Base-by-base conservation (phyloP, 768 basidiomycete species). In the Russula compacta region DNA sequence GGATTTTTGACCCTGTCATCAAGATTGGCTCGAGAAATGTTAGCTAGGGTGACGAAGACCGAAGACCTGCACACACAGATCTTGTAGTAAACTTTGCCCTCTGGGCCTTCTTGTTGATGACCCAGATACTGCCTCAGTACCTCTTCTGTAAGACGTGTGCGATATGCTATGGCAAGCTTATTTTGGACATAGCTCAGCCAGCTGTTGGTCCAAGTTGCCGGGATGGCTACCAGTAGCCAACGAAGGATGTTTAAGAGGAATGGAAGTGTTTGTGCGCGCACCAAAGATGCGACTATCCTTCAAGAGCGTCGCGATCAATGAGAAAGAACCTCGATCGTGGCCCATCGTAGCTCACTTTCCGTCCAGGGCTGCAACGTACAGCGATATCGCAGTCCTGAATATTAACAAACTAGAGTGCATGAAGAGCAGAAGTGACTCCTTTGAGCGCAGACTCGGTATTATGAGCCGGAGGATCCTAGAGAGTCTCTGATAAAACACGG, bases 1-100 rank as follows among this genome's bases (percentile, higher is more conserved):
- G 92, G 88, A 67, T 98, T 97, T 78, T 93, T 93, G 53, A 98
- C 93, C 53, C 95, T 79, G 70, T 98, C 95, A 69, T 98, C 95
- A 67, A 98, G 74, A 71, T 97, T 97, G 47, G 90, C 93, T 92
- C 17, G 47, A 21, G 29, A 19, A 21, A 3, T 21, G 38, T 42
- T 11, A 40, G 33, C 42, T 0, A 21, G 6, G 4, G 36, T 10
- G 48, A 36, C 33, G 15, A 7, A 17, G 53, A 15, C 17, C 53
- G 29, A 39, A 7, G 6, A 15, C 12, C 42, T 21, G 53, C 35
- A 73, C 85, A 61, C 67, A 87, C 92, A 84, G 15, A 99, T 73
- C 72, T 97, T 95, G 72, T 99, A 99, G 72, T 94, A 99, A 12
- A 92, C 81, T 71, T 95, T 95, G 47, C 87, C 87, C 51, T 85